Evolutionary conservation across 2,329 filamentous ascomycete genomes (phyloP).

Genomic region (Fusarium subglutinans): DNA sequence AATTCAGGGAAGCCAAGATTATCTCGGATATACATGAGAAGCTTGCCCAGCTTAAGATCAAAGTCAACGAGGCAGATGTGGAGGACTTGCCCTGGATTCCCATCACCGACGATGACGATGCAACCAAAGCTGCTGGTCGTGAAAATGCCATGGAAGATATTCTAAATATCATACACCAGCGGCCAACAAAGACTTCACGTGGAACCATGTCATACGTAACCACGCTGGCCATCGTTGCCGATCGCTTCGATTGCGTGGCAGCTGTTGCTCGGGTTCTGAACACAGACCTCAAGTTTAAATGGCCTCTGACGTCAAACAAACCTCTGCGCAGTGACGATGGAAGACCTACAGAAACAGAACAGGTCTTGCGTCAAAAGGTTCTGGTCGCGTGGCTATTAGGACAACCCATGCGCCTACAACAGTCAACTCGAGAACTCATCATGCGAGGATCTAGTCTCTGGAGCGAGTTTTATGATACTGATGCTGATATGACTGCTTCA

Average conservation of each 20-base stretch:
- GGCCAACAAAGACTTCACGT: slow-evolving; percentile 49
- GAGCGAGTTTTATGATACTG: slow-evolving; percentile 53
- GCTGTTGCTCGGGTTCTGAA: slow-evolving; percentile 64
- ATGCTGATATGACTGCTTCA: slow-evolving; percentile 51
- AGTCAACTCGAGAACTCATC: slow-evolving; percentile 72
- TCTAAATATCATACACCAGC: slow-evolving; percentile 70
- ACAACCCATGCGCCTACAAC: slow-evolving; percentile 66
- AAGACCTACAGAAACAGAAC: slow-evolving; percentile 62
- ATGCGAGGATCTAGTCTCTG: slow-evolving; percentile 70
- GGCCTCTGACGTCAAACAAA: slow-evolving; percentile 58
- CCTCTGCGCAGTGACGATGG: slow-evolving; percentile 51
- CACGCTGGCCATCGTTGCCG: slow-evolving; percentile 75
- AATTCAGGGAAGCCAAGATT: slow-evolving; percentile 70
- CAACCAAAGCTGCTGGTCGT: slow-evolving; percentile 67
- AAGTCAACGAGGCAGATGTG: slow-evolving; percentile 58
- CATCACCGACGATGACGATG: slow-evolving; percentile 75
- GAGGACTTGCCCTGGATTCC: slow-evolving; percentile 68
- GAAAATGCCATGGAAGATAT: slow-evolving; percentile 74
- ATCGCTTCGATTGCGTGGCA: slow-evolving; percentile 74
- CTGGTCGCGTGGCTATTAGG: slow-evolving; percentile 73
- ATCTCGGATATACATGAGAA: slow-evolving; percentile 61
- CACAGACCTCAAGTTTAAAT: slow-evolving; percentile 61
- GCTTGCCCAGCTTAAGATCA: slow-evolving; percentile 58
- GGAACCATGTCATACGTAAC: slow-evolving; percentile 70
- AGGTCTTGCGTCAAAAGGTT: slow-evolving; percentile 74